phyloP scores from a whole-genome alignment of 768 basidiomycete genomes.

The Hypsizygus marmoreus region DNA sequence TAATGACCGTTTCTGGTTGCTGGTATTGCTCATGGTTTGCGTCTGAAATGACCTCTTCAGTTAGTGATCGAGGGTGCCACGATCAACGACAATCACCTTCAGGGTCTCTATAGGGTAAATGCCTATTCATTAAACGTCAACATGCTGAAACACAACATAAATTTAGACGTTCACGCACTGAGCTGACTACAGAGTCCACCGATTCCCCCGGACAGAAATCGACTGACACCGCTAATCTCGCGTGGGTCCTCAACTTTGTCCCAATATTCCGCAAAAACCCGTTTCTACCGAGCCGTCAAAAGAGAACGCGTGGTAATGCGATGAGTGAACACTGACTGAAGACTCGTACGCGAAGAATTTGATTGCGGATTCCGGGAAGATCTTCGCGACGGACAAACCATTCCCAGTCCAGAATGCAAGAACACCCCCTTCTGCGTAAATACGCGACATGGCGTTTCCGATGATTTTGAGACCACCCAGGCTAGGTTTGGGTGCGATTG shows the following conservation, averaged over 20 bases:
- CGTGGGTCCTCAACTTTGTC: conserved; percentile 88
- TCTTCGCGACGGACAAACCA: conserved; percentile 90
- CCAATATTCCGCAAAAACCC: conserved; percentile 87
- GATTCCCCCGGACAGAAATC: conserved; percentile 94
- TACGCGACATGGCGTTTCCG: conserved; percentile 68
- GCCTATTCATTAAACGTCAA: conserved; percentile 46
- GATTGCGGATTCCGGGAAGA: conserved; percentile 98
- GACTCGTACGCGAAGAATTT: conserved; percentile 97
- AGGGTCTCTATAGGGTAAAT: conserved; percentile 97
- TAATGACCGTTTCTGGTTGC: conserved; percentile 56
- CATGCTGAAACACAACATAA: conserved; percentile 9
- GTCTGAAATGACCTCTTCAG: conserved; percentile 51
- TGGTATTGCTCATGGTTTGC: conserved; percentile 94
- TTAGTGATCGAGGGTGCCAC: conserved; percentile 8
- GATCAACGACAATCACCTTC: conserved; percentile 54
- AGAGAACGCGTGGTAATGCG: no score
- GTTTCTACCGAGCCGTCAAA: conserved; percentile 71
- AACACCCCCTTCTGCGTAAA: conserved; percentile 89
- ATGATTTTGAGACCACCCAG: conserved; percentile 66
- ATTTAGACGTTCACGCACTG: conserved; percentile 49
- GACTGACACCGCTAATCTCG: conserved; percentile 87
- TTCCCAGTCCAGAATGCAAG: conserved; percentile 98
- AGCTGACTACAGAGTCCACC: conserved; percentile 95
- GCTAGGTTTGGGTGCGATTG: conserved; percentile 43
- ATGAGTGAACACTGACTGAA: conserved; percentile 54